These are phyloP conservation scores for Myxozyma sirexii DNA, from an alignment of 805 yeast species.

Conservation along the genomic window DNA sequence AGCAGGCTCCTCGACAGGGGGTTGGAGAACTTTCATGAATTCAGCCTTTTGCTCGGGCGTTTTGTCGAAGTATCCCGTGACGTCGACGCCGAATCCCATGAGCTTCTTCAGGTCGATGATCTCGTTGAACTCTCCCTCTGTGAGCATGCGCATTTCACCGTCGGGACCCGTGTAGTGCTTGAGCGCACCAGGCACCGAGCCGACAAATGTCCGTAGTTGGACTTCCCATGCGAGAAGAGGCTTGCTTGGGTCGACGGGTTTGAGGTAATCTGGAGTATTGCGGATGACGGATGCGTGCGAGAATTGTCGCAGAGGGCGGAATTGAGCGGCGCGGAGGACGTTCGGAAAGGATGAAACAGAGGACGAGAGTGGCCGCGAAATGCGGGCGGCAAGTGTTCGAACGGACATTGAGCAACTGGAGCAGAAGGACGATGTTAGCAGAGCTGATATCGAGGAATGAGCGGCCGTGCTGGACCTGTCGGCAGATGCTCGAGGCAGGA, in stretches of 20 bases:
- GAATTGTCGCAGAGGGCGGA: not conserved
- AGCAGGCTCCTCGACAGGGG: not conserved
- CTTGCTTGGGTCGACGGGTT: conserved; percentile 19
- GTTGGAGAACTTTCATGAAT: not conserved
- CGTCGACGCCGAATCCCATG: not conserved
- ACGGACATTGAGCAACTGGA: not conserved
- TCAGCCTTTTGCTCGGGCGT: conserved; percentile 2
- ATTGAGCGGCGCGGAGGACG: not conserved
- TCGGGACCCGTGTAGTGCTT: conserved; percentile 73
- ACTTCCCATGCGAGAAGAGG: conserved; percentile 33
- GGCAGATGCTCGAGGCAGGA: no score
- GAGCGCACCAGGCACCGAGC: conserved; percentile 63
- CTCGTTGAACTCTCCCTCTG: conserved; percentile 69
- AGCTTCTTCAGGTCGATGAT: conserved; percentile 49
- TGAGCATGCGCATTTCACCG: conserved; percentile 70
- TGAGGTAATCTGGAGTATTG: conserved; percentile 6
- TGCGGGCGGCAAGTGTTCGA: conserved; percentile 2
- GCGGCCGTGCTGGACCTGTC: no score
- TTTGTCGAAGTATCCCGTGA: conserved; percentile 5
- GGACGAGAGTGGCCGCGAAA: not conserved
- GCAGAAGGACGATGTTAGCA: no score
- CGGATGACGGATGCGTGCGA: not conserved
- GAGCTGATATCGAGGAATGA: no score
- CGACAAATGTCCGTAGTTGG: conserved; percentile 44
- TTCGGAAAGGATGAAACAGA: not conserved